These are phyloP conservation scores for Podila epigama DNA, from an alignment of 192 early-diverging fungal genomes.

Conservation along the genomic window DNA sequence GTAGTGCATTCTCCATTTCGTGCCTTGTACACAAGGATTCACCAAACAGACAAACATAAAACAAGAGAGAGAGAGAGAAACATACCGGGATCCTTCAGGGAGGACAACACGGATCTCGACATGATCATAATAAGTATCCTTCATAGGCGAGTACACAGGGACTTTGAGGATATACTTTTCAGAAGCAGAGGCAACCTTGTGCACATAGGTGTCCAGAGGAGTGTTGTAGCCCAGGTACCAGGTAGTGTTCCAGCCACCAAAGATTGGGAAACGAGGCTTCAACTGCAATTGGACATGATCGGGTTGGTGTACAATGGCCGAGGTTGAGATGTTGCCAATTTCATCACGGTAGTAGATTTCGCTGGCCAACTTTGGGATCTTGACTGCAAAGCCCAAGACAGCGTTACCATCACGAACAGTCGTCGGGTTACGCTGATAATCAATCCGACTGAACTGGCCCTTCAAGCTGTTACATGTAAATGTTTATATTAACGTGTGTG, in stretches of 20 bases:
- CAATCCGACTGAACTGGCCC: conserved; percentile 76
- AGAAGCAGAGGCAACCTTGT: conserved; percentile 45
- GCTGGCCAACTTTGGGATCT: conserved; percentile 72
- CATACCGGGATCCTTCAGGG: conserved; percentile 90
- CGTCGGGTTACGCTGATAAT: conserved; percentile 64
- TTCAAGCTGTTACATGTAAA: conserved; percentile 49
- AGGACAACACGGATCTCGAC: conserved; percentile 79
- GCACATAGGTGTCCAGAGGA: conserved; percentile 72
- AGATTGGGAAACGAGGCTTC: conserved; percentile 91
- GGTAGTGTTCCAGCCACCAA: conserved; percentile 97
- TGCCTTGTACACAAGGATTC: not conserved
- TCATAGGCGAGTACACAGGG: conserved; percentile 72
- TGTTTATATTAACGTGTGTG: not conserved
- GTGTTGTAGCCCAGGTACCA: conserved; percentile 94
- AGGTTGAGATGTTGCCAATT: conserved; percentile 98
- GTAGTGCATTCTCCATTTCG: too few relatives aligned
- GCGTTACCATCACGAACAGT: conserved; percentile 55
- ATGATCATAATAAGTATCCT: conserved; percentile 68
- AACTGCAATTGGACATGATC: conserved; percentile 71
- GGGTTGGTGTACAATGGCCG: conserved; percentile 60
- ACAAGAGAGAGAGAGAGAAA: not conserved
- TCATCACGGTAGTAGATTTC: conserved; percentile 89
- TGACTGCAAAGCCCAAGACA: conserved; percentile 12
- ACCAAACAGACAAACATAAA: not conserved
- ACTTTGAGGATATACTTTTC: conserved; percentile 70